Evolutionary conservation across 148 eudicot species (phyloP).

Genomic region (Rhododendron williamsianum): DNA sequence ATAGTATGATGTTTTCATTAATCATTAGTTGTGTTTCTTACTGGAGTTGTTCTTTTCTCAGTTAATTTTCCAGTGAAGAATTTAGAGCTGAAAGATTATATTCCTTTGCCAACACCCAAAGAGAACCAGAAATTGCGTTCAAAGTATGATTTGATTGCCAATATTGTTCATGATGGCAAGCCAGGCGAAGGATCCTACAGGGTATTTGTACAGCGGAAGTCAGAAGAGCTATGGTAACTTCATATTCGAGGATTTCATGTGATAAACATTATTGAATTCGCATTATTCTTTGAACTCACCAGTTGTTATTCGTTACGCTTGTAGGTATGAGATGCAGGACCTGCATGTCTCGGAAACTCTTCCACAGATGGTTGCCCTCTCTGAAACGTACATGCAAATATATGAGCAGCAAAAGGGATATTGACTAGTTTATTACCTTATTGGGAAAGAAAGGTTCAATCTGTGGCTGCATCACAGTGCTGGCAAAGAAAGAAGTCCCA

Average conservation of each 20-base stretch:
- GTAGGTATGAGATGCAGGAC: slow-evolving; percentile 98
- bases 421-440: neutral
- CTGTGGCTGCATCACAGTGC: neutral
- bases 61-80: slow-evolving; percentile 98
- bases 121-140: slow-evolving; percentile 61
- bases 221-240: slow-evolving; percentile 89
- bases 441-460: neutral
- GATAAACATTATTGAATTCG: neutral
- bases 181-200: slow-evolving; percentile 95
- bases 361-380: slow-evolving; percentile 98
- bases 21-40: neutral
- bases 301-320: neutral
- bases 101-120: slow-evolving; percentile 70
- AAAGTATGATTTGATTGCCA: slow-evolving; percentile 90
- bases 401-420: slow-evolving; percentile 73
- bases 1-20: neutral
- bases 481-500: neutral
- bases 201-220: slow-evolving; percentile 92
- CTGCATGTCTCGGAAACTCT: slow-evolving; percentile 92
- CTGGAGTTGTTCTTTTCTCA: slow-evolving; percentile 15
- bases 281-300: neutral
- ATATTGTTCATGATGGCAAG: slow-evolving; percentile 95
- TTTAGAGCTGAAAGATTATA: slow-evolving; percentile 93
- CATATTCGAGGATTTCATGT: neutral
- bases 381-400: slow-evolving; percentile 97